These are phyloP conservation scores for Hyparrhenia diplandra DNA, from an alignment of 176 grass and related monocot genomes.

Conservation along the genomic window DNA sequence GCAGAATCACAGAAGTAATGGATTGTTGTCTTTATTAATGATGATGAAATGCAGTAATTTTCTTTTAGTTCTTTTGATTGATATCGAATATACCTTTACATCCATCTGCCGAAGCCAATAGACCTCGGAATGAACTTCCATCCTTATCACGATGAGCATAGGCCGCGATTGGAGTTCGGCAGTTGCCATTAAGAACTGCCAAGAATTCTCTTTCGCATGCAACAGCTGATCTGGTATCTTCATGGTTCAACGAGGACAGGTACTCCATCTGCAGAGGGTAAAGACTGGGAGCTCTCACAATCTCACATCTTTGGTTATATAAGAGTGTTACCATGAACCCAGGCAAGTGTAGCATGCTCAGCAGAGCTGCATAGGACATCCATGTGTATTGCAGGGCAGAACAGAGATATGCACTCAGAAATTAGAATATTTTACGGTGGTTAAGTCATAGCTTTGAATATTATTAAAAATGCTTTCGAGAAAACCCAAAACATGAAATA, in stretches of 20 bases:
- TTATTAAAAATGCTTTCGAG: not conserved
- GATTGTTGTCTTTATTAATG: not conserved
- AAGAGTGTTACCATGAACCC: not conserved
- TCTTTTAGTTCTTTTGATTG: not conserved
- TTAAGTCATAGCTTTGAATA: not conserved
- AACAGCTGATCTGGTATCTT: constrained; percentile 94
- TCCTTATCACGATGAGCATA: too few species aligned
- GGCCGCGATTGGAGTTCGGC: constrained; percentile 58
- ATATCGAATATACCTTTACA: constrained; percentile 48
- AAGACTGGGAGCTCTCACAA: not conserved
- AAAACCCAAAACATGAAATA: constrained; percentile 1
- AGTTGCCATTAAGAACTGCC: constrained; percentile 82
- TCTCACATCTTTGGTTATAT: not conserved
- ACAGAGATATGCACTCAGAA: not conserved
- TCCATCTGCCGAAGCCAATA: constrained; percentile 85
- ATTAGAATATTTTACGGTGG: not conserved
- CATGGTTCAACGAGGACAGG: constrained; percentile 72
- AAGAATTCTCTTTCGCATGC: constrained; percentile 92
- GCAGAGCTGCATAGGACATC: not conserved
- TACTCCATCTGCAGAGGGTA: constrained; percentile 60
- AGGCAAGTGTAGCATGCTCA: not conserved
- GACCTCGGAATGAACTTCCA: constrained; percentile 74
- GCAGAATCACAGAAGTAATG: not conserved
- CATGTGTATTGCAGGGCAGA: not conserved
- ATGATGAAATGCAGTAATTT: not conserved